These are phyloP conservation scores for Pseudogymnoascus sp. DNA, from an alignment of 2,329 filamentous ascomycete genomes.

Conservation along the genomic window DNA sequence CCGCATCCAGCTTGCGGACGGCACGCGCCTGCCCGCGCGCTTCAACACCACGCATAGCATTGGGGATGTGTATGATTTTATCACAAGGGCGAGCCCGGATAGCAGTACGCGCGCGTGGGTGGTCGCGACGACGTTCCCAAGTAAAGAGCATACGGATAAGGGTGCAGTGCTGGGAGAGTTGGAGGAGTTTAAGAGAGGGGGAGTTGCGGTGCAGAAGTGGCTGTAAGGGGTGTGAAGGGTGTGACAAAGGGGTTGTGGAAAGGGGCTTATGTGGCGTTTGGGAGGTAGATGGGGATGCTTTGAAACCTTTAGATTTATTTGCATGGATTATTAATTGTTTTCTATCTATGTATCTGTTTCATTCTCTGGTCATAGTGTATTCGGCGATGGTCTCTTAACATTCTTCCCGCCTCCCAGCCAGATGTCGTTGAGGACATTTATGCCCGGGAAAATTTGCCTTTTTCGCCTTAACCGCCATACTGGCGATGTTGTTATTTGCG, in stretches of 20 bases:
- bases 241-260: neutral
- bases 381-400: too few relatives aligned
- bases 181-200: constrained; percentile 56
- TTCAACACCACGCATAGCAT: constrained; percentile 76
- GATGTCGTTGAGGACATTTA: too few relatives aligned
- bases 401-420: too few relatives aligned
- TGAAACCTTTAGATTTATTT: neutral
- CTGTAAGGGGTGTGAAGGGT: constrained; percentile 14
- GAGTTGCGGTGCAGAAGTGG: constrained; percentile 54
- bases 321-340: neutral
- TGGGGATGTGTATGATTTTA: constrained; percentile 68
- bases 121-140: constrained; percentile 74
- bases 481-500: too few relatives aligned
- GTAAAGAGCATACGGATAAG: constrained; percentile 68
- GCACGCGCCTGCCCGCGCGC: constrained; percentile 64
- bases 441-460: too few relatives aligned
- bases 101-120: constrained; percentile 56
- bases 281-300: constrained; percentile 2
- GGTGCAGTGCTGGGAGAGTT: constrained; percentile 48
- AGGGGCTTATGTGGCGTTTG: constrained; percentile 2
- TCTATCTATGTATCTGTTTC: neutral
- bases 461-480: too few relatives aligned
- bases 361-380: too few relatives aligned
- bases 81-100: constrained; percentile 53
- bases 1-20: constrained; percentile 70